Evolutionary conservation across 139 green algal genomes (phyloP).

Genomic region (Diplosphaera chodatii): DNA sequence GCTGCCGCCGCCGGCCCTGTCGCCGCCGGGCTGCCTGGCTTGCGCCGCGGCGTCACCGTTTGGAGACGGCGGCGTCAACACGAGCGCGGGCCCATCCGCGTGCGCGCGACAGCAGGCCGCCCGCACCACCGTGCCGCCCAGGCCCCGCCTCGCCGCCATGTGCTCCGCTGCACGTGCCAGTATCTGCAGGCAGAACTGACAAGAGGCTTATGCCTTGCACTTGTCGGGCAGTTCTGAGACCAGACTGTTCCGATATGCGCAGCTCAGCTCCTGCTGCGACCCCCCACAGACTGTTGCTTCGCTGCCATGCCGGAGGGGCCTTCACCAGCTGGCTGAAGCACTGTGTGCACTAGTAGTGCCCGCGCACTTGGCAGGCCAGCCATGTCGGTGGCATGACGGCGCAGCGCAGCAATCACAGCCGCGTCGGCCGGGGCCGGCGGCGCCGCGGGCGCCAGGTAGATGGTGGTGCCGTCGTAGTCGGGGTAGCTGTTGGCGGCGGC

Average conservation of each 20-base stretch:
- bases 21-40: too few species aligned
- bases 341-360: not conserved
- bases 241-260: too few species aligned
- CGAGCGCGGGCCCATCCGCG: not conserved
- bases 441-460: constrained; percentile 29
- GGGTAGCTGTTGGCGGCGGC: constrained; percentile 37
- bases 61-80: not conserved
- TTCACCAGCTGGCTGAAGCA: too few species aligned
- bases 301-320: too few species aligned
- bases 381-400: not conserved
- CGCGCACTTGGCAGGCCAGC: not conserved
- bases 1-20: too few species aligned
- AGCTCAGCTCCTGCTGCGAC: too few species aligned
- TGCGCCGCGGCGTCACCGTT: not conserved
- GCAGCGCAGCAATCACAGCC: not conserved
- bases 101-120: not conserved
- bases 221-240: too few species aligned
- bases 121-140: not conserved
- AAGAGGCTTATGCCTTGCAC: not conserved
- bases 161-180: not conserved
- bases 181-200: not conserved
- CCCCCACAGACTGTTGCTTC: too few species aligned
- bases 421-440: constrained; percentile 1
- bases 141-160: not conserved
- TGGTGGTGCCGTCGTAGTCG: constrained; percentile 58